Evolutionary conservation across 2,329 filamentous ascomycete species (phyloP).

Genomic region (Fusarium sp.): DNA sequence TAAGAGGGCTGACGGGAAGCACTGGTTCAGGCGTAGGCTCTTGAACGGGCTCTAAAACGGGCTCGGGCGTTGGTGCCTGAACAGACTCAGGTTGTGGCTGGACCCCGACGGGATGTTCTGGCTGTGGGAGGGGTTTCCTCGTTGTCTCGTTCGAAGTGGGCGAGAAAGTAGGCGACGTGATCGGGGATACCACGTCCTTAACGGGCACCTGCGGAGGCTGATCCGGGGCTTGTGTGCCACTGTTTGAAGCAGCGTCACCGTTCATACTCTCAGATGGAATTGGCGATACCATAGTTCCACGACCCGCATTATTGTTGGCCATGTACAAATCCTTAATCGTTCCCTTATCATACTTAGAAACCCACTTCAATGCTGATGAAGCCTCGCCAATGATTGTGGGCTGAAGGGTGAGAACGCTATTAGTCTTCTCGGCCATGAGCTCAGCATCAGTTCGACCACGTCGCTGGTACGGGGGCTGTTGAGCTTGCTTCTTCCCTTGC

Average conservation of each 20-base stretch:
- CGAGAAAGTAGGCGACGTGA: slow-evolving; percentile 38
- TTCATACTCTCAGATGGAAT: slow-evolving; percentile 48
- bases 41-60: slow-evolving; percentile 1
- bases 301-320: slow-evolving; percentile 75
- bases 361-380: slow-evolving; percentile 96
- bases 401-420: slow-evolving; percentile 88
- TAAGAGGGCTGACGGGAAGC: slow-evolving; percentile 19
- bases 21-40: slow-evolving; percentile 13
- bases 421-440: slow-evolving; percentile 75
- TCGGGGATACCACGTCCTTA: slow-evolving; percentile 45
- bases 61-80: background rate
- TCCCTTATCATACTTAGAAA: slow-evolving; percentile 92
- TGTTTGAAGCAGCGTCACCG: slow-evolving; percentile 21
- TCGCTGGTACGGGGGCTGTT: slow-evolving; percentile 51
- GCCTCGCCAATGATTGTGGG: slow-evolving; percentile 85
- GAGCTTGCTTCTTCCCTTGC: slow-evolving; percentile 58
- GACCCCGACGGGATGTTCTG: background rate
- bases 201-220: slow-evolving; percentile 52
- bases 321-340: slow-evolving; percentile 87
- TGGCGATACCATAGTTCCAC: slow-evolving; percentile 57
- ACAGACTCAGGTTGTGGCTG: slow-evolving; percentile 8
- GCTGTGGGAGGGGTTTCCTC: slow-evolving; percentile 33
- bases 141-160: slow-evolving; percentile 21
- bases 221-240: slow-evolving; percentile 34
- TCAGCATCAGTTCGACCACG: slow-evolving; percentile 65